A percentile compares a stretch with the other conserved stretches of the same genome.
Evolutionary conservation across 768 basidiomycete genomes (phyloP).

Genomic region (Podaxis sp.): DNA sequence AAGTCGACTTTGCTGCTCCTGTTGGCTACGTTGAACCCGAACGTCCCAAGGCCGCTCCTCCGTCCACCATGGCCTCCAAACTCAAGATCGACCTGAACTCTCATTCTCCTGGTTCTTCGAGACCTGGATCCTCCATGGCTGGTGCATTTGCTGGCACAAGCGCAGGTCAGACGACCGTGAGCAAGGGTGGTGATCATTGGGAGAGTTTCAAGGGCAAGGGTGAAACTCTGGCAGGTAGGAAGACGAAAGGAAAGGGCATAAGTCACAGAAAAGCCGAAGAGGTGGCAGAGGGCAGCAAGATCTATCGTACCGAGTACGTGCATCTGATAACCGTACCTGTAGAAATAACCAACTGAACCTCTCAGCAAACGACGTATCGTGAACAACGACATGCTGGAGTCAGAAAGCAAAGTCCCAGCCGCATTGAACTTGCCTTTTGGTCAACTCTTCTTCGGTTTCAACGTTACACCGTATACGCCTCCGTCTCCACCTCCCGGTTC

Average conservation of each 20-base stretch:
- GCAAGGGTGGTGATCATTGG: conserved; percentile 81
- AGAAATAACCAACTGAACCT: conserved; percentile 2
- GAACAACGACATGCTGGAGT: conserved; percentile 74
- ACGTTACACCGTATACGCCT: conserved; percentile 66
- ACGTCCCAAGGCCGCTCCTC: conserved; percentile 75
- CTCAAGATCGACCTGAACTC: conserved; percentile 91
- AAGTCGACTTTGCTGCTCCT: conserved; percentile 95
- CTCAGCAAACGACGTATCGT: conserved; percentile 79
- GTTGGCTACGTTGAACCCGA: conserved; percentile 95
- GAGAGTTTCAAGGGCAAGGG: conserved; percentile 97
- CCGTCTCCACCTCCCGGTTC: conserved; percentile 35
- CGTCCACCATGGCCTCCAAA: conserved; percentile 93
- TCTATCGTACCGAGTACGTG: conserved; percentile 86
- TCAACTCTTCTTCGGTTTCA: conserved; percentile 96
- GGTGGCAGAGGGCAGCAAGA: conserved; percentile 79
- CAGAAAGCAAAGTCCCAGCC: conserved; percentile 79
- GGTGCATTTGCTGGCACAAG: conserved; percentile 61
- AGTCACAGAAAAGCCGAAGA: conserved; percentile 80
- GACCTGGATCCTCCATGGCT: conserved; percentile 73
- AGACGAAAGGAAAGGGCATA: conserved; percentile 94
- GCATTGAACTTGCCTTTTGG: conserved; percentile 90
- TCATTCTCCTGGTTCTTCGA: conserved; percentile 81
- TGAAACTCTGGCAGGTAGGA: conserved; percentile 85
- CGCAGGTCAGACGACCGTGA: conserved; percentile 49
- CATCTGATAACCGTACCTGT: neutral